Evolutionary conservation across 2,329 filamentous ascomycete genomes (phyloP).

Genomic region (Exophiala spinifera): DNA sequence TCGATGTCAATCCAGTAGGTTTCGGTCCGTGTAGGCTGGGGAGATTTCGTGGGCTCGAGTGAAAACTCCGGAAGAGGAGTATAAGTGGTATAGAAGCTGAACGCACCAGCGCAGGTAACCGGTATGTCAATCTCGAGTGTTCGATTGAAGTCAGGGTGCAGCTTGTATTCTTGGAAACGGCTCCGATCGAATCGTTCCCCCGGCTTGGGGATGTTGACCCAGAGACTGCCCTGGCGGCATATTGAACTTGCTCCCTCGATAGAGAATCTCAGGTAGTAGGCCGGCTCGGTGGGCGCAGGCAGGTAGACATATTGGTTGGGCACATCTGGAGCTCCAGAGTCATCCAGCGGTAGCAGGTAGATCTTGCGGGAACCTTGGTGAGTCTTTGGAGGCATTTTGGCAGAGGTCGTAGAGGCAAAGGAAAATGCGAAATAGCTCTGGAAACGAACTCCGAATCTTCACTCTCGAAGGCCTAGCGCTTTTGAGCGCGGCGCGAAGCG

Average conservation of each 20-base stretch:
- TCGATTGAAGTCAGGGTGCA: conserved; percentile 88
- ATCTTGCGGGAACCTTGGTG: conserved; percentile 50
- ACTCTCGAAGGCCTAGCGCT: conserved; percentile 14
- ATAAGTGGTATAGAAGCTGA: conserved; percentile 92
- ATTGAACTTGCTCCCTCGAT: conserved; percentile 62
- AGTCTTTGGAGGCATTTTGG: conserved; percentile 27
- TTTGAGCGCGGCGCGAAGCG: conserved; percentile 5
- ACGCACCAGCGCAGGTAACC: conserved; percentile 78
- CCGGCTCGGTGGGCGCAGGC: conserved; percentile 68
- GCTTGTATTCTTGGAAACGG: conserved; percentile 73
- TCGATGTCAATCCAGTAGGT: conserved; percentile 93
- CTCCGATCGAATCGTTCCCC: conserved; percentile 73
- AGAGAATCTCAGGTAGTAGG: conserved; percentile 52
- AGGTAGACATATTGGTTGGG: conserved; percentile 89
- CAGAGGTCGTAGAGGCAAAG: background rate
- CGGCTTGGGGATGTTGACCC: conserved; percentile 87
- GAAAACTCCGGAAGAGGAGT: conserved; percentile 78
- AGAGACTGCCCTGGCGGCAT: conserved; percentile 88
- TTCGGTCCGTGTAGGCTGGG: conserved; percentile 64
- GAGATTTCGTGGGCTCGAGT: conserved; percentile 49
- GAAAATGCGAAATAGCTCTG: background rate
- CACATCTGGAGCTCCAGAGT: conserved; percentile 87
- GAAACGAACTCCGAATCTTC: background rate
- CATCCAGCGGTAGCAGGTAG: conserved; percentile 85
- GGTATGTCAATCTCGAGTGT: conserved; percentile 86